Evolutionary conservation across 139 green algal genomes (phyloP), one percentile per base, ranked within the genome.

Genomic region (Coelastrella sp.): DNA sequence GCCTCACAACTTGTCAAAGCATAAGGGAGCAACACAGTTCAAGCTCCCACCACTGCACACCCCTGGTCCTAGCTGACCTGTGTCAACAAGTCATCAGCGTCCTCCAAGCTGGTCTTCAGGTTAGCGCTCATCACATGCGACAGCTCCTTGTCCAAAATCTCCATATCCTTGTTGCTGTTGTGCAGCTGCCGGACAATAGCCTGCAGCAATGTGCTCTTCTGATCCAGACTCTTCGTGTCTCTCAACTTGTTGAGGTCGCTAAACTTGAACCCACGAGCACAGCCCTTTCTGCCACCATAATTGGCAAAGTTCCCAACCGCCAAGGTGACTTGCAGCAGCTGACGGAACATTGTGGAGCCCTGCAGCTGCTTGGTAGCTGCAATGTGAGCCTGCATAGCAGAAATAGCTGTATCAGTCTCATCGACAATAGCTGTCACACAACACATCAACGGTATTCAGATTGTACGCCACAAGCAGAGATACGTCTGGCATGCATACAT

Each of bases 261-360:
- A 4, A 93, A 85, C 17, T 88, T 87, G 88, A 91, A 91, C 30
- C 87, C 89, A 3, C 60, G 21, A 11, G 86, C 86, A 2, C n/a
- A n/a, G 25, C 57, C 86, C 38, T 85, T 48, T 19, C 84, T 64
- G 38, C 27, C 60, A 57, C 75, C 74, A 53, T 90, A 77, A 83
- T 93, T 93, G n/a, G 92, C 41, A 83, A 90, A 93, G 88, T 93
- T 93, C 82, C 90, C 90, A 3, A 86, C 85, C 13, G 71, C 73
- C 38, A 90, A 73, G 15, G 63, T 85, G 8, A 71, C 66, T 0
- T 77, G 64, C 82, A 93, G 90, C 68, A 69, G 79, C 17, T 41
- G 41, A 27, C 75, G 75, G 41, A 92, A 91, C 30, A 86, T 72
- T 19, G 1, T 19, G 51, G 75, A 88, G 50, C 4, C 17, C 19